phyloP scores from a whole-genome alignment of 768 basidiomycete genomes.

The Lactarius pseudohatsudake region DNA sequence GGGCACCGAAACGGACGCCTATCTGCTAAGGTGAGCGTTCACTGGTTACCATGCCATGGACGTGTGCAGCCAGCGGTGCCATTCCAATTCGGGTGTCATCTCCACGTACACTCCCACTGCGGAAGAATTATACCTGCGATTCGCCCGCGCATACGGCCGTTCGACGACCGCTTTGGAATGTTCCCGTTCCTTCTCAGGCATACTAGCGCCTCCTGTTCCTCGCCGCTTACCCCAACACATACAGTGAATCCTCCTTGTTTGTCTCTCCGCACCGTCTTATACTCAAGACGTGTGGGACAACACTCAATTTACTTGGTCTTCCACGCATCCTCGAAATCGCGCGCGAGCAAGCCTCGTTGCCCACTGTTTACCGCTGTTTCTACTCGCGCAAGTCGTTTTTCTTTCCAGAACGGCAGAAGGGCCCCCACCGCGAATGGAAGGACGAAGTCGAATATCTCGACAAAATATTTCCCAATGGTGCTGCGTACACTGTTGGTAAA shows the following conservation, averaged over 20 bases:
- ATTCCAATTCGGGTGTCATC: neutral
- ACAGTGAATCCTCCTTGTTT: constrained; percentile 97
- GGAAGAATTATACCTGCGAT: neutral
- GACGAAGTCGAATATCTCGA: constrained; percentile 92
- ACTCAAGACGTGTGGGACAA: constrained; percentile 98
- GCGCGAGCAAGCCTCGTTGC: constrained; percentile 59
- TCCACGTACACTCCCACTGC: neutral
- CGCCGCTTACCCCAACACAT: constrained; percentile 25
- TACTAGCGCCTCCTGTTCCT: constrained; percentile 12
- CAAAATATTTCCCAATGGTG: constrained; percentile 80
- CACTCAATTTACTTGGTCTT: constrained; percentile 92
- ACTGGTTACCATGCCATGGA: constrained; percentile 7
- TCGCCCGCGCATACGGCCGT: neutral
- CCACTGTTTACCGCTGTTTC: constrained; percentile 85
- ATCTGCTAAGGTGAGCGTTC: constrained; percentile 79
- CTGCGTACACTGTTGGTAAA: constrained; percentile 95
- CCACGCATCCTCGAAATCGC: constrained; percentile 96
- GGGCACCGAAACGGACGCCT: constrained; percentile 91
- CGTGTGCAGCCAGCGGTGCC: neutral
- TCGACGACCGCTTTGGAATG: neutral
- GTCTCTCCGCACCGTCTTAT: constrained; percentile 94
- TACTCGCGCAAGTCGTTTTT: constrained; percentile 99
- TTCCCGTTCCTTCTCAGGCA: constrained; percentile 17
- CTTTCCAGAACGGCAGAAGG: constrained; percentile 94
- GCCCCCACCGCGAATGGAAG: constrained; percentile 92